These are phyloP conservation scores for Solanum hybrid DNA, from an alignment of 305 asterid species.

Conservation along the genomic window DNA sequence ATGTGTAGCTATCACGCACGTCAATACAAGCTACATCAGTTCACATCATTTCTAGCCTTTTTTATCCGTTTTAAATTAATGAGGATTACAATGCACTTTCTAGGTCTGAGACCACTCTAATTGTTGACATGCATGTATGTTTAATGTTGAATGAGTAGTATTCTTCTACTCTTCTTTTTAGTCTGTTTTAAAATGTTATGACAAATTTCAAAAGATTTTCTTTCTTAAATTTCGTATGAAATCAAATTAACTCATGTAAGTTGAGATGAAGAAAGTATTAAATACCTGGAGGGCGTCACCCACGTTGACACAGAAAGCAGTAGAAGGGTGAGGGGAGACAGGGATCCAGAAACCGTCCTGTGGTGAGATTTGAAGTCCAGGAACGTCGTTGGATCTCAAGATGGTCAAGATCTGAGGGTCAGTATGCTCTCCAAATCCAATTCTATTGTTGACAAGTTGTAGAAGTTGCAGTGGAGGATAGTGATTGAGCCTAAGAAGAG, in stretches of 20 bases:
- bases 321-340: slow-evolving; percentile 34
- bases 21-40: background rate
- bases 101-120: background rate
- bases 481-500: slow-evolving; percentile 60
- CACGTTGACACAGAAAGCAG: slow-evolving; percentile 58
- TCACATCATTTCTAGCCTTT: background rate
- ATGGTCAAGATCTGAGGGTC: slow-evolving; percentile 85
- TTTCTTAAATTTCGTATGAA: no score
- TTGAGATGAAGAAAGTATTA: background rate
- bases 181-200: no score
- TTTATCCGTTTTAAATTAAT: background rate
- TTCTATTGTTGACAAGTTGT: background rate
- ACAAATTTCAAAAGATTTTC: no score
- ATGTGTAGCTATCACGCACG: background rate
- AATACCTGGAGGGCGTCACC: slow-evolving; percentile 70
- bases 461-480: slow-evolving; percentile 32
- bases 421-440: slow-evolving; percentile 83
- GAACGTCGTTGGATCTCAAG: slow-evolving; percentile 54
- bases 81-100: background rate
- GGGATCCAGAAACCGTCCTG: slow-evolving; percentile 79
- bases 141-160: background rate
- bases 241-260: background rate
- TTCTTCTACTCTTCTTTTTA: no score
- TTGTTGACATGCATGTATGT: background rate
- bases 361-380: slow-evolving; percentile 57